A percentile compares a stretch with the other conserved stretches of the same genome.
These are phyloP conservation scores for Tetradesmus lagerheimii DNA, from an alignment of 139 green algal genomes.

Conservation along the genomic window DNA sequence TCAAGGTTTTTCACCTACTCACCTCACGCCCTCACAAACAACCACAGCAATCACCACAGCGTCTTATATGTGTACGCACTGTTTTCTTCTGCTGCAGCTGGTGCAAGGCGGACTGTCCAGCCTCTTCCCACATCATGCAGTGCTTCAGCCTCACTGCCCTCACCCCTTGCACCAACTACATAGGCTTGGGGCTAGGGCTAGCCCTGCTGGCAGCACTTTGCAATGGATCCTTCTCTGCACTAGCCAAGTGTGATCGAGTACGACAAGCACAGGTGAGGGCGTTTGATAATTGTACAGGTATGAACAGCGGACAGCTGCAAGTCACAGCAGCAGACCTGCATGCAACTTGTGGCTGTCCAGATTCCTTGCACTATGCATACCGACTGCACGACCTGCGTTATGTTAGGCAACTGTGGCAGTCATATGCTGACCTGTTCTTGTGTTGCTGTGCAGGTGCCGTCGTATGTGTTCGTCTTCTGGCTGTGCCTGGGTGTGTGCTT, in stretches of 20 bases:
- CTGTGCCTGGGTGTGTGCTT: slow-evolving; percentile 1
- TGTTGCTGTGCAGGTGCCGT: neutral
- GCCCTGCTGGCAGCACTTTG: slow-evolving; percentile 9
- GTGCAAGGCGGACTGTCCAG: neutral
- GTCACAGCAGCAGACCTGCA: neutral
- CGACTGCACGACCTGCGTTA: too few species aligned
- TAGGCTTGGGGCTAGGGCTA: neutral
- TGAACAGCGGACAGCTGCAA: too few species aligned
- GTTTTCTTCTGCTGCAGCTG: neutral
- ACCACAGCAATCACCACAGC: too few species aligned
- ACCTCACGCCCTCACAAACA: too few species aligned
- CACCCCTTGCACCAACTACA: slow-evolving; percentile 4
- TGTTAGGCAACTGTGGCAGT: neutral
- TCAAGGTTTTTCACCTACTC: too few species aligned
- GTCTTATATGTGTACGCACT: too few species aligned
- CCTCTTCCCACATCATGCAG: neutral
- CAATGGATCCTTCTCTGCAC: slow-evolving; percentile 26
- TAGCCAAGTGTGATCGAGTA: neutral
- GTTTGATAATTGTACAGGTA: neutral
- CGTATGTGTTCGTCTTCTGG: slow-evolving; percentile 15
- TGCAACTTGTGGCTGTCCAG: too few species aligned
- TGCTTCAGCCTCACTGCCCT: neutral
- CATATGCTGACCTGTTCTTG: neutral
- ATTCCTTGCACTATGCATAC: too few species aligned
- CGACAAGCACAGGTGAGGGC: neutral